Percentiles rank a stretch among this genome's conserved stretches.
These are phyloP conservation scores for Quercus phellos DNA, from an alignment of 331 rosid species.

Conservation along the genomic window DNA sequence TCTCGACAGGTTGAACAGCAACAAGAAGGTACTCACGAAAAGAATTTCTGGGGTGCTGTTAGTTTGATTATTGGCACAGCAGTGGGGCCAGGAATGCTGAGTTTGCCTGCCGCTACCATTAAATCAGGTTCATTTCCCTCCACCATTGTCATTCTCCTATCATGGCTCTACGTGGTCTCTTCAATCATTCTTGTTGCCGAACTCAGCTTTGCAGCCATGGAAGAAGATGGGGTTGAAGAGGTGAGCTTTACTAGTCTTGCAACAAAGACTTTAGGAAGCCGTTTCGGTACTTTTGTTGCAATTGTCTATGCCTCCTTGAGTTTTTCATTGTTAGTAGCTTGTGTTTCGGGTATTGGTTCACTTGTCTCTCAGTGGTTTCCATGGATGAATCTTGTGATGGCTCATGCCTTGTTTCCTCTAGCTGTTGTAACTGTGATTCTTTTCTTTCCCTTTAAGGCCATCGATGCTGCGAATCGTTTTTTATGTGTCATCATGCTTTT, in stretches of 20 bases:
- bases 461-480: conserved; percentile 41
- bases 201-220: conserved; percentile 52
- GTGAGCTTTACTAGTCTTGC: conserved; percentile 50
- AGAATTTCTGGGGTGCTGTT: conserved; percentile 58
- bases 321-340: conserved; percentile 51
- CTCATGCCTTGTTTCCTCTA: conserved; percentile 42
- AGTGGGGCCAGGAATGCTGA: conserved; percentile 58
- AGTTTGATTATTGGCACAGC: conserved; percentile 49
- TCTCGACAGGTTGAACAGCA: neutral
- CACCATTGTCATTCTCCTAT: conserved; percentile 38
- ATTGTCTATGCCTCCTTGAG: conserved; percentile 34
- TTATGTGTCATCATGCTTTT: conserved; percentile 49
- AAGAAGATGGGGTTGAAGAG: conserved; percentile 43
- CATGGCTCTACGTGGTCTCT: conserved; percentile 51
- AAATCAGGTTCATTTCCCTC: conserved; percentile 54
- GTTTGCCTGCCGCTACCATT: conserved; percentile 43
- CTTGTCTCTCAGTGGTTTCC: conserved; percentile 33
- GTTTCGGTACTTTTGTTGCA: conserved; percentile 42
- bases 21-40: neutral
- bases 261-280: conserved; percentile 33
- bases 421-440: conserved; percentile 23
- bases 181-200: conserved; percentile 52
- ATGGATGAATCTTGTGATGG: conserved; percentile 3
- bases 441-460: conserved; percentile 42
- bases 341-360: conserved; percentile 55